Base-by-base conservation (phyloP, 306 rosid genomes). In the Gleditsia sinensis region DNA sequence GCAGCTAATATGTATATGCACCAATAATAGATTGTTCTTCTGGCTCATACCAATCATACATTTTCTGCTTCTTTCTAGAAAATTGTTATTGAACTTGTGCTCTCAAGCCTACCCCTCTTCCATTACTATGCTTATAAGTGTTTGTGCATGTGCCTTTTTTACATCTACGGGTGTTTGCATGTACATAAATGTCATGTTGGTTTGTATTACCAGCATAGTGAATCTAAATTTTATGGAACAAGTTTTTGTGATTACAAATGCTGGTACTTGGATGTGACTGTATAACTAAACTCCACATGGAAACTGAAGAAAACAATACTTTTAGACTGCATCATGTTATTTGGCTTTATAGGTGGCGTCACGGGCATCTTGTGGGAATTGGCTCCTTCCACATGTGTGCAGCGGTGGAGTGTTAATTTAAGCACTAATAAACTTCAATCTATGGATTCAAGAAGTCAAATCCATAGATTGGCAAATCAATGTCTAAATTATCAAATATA, bases 31-130 rank as follows among this genome's bases (percentile, higher is more conserved):
- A 10, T 24, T 25, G 56, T 32, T 70, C 34, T 50, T 37, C 11
- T 59, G 68, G 36, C 24, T 71, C 42, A 37, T 70, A 75, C 50
- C 32, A 19, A 39, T 74, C 49, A 49, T 28, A 7, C 30, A 17
- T 73, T 32, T 60, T 46, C 66, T 74, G 78, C 48, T 74, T 65
- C 57, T 51, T 24, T 21, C 67, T 64, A 24, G 27, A 33, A 30
- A 54, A 55, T 30, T 68, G 30, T 40, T 24, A 28, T 58, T 23
- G 24, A 36, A 73, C 33, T 25, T 37, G 2, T 55, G 50, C 70
- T 34, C 59, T 63, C 37, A 39, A 65, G 5, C 36, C 72, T 68
- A 9, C 46, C 45, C 56, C 5, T 19, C 34, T 43, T 67, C 57
- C 24, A 5, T 57, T 48, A 19, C 66, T 43, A 46, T 50, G 45